phyloP scores from a whole-genome alignment of 2,329 filamentous ascomycete genomes.

The Fusarium anguioides region DNA sequence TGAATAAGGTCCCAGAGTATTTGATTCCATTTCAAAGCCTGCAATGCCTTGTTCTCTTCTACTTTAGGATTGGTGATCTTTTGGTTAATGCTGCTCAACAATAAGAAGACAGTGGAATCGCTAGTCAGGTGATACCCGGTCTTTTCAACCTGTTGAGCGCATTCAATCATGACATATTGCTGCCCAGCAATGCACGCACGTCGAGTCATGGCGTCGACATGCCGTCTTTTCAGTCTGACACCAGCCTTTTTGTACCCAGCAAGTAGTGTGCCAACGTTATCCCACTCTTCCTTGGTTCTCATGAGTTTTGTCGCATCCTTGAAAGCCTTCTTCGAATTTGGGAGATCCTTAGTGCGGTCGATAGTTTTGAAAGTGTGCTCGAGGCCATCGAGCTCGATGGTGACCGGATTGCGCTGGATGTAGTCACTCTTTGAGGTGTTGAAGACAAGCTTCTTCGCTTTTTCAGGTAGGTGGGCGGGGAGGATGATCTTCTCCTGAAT shows the following conservation, averaged over 20 bases:
- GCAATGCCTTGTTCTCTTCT: constrained; percentile 50
- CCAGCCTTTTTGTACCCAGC: constrained; percentile 60
- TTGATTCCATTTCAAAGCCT: constrained; percentile 59
- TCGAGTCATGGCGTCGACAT: constrained; percentile 57
- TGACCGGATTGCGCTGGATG: constrained; percentile 66
- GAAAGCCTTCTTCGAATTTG: constrained; percentile 55
- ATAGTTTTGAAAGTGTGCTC: constrained; percentile 63
- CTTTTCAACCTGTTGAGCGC: constrained; percentile 57
- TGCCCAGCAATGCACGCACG: constrained; percentile 54
- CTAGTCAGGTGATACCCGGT: constrained; percentile 59
- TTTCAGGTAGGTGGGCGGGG: constrained; percentile 66
- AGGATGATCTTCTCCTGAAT: constrained; percentile 71
- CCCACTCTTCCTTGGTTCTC: constrained; percentile 61
- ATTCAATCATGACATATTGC: constrained; percentile 61
- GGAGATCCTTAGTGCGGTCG: constrained; percentile 56
- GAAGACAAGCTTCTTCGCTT: constrained; percentile 66
- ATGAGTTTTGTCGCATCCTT: constrained; percentile 57
- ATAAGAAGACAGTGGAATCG: constrained; percentile 52
- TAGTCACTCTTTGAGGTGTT: constrained; percentile 57
- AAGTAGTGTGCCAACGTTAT: constrained; percentile 63
- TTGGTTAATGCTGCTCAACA: constrained; percentile 46
- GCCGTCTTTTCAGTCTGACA: constrained; percentile 50
- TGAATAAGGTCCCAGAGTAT: constrained; percentile 63
- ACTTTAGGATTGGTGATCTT: constrained; percentile 51
- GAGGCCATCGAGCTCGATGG: constrained; percentile 68